Base-by-base conservation (phyloP, 2,329 filamentous ascomycete genomes). In the Purpureocillium lavendulum region DNA sequence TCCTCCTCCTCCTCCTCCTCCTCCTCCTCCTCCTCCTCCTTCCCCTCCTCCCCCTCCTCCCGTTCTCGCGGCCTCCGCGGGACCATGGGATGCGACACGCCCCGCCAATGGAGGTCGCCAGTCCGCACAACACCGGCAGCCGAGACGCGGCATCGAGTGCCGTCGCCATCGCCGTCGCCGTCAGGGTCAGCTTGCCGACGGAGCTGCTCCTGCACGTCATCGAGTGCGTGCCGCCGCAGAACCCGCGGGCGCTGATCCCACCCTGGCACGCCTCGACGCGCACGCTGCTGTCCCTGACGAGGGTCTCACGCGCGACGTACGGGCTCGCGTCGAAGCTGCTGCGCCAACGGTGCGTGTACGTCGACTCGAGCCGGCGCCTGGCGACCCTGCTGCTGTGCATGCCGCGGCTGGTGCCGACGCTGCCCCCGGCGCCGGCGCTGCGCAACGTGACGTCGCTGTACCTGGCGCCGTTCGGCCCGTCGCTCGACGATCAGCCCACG, bases 311-410 rank as follows among this genome's bases (percentile, higher is more conserved):
- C 4, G 59, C 61, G 13, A 69, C 66, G 3, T 60, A 67, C 43
- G 45, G 49, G 4, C 42, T 63, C 9, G 67, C 70, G 4, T 57
- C 58, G 13, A 61, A 57, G 30, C 55, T 67, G 10, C 60, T 74
- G n/a, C 62, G 62, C 34, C 52, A 63, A 41, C 59, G 65, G 45
- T 73, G 69, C 50, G 45, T 70, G 29, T 65, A 65, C 45, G 53
- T 75, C 30, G 61, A 69, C 36, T 62, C 62, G 16, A 51, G 52
- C 13, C 45, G 44, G 4, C 60, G 62, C 15, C 58, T 69, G 12
- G 50, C 51, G 5, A 38, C 51, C 4, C 42, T 66, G 21, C 45
- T 67, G 11, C 48, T 52, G 10, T 60, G 58, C 41, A 45, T 70
- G 39, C 49, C 55, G 43, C 55, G 55, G 7, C 36, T 54, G 34